Evolutionary conservation across 768 basidiomycete species (phyloP), one percentile per base, ranked within the genome.

Genomic region (Phanerodontia chrysosporium): DNA sequence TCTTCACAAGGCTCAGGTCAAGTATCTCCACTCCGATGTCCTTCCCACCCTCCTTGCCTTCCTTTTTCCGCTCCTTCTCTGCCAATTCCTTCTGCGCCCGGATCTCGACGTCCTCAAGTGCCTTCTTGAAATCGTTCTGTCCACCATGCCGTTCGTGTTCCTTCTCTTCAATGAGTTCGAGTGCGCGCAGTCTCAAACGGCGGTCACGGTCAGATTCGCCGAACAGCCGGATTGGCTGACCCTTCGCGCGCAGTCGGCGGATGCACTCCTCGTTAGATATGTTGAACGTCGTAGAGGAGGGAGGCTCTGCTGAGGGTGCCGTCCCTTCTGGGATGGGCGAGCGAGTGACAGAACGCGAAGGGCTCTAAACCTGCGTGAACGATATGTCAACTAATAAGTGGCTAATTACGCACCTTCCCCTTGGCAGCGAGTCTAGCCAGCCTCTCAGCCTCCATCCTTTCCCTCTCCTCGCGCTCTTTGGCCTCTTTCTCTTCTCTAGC

Each of bases 141-240:
- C 93, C 92, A 25, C 86, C 89, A 52, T 85, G 85, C 32, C 84
- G 80, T 58, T 92, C 88, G 59, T 85, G 82, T 2, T 86, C 90
- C 55, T 87, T 89, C 74, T 95, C 92, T 68, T 99, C 97, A 57
- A 98, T 91, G 36, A 99, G 83, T 70, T 99, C 97, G 16, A 99
- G 77, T 1, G 97, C 96, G 53, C 97, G 84, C 14, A 99, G 75
- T 14, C 97, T 85, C 14, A 98, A 74, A 30, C 95, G 79, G 10
- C 97, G 82, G 27, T 98, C 97, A 75, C 95, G 93, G 76, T 99
- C 97, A 0, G 87, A 85, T 71, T 99, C 97, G 30, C 87, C 97
- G 68, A 99, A 99, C 9, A 99, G 76, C 28, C 94, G 84, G 61
- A 98, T 90, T 3, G 97, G 97, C 69, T 98, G 95, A 24, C 91